These are phyloP conservation scores for Dendrobium huoshanense DNA, from an alignment of 106 monocot genomes.

Conservation along the genomic window DNA sequence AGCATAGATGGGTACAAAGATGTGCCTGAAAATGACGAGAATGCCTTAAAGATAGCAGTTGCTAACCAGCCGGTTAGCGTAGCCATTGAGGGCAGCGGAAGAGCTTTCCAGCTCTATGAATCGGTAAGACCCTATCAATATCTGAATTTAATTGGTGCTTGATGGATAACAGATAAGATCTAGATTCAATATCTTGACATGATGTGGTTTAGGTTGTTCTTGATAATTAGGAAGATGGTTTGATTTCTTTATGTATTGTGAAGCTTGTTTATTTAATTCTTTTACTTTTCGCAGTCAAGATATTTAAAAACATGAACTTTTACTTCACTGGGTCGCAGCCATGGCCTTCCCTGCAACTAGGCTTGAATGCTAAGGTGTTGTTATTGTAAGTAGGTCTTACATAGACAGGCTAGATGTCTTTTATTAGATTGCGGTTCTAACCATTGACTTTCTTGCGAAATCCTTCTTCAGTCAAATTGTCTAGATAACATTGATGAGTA, in stretches of 20 bases:
- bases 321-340: no score
- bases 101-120: conserved; percentile 12
- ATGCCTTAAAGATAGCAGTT: conserved; percentile 9
- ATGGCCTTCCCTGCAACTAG: no score
- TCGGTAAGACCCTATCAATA: neutral
- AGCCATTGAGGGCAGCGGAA: conserved; percentile 13
- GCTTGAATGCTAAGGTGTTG: no score
- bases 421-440: no score
- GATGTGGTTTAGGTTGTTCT: no score
- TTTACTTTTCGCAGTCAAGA: neutral
- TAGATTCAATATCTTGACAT: neutral
- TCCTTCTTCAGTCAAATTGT: no score
- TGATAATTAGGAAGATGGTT: neutral
- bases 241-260: neutral
- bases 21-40: conserved; percentile 16
- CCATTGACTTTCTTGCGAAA: no score
- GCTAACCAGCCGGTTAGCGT: conserved; percentile 16
- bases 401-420: no score
- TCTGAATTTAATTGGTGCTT: neutral
- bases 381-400: no score
- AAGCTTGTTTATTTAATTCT: neutral
- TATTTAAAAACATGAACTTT: neutral
- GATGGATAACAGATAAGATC: neutral
- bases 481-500: no score
- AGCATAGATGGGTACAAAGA: conserved; percentile 11